Base-by-base conservation (phyloP, 2,329 filamentous ascomycete genomes). In the Emergomyces africanus region DNA sequence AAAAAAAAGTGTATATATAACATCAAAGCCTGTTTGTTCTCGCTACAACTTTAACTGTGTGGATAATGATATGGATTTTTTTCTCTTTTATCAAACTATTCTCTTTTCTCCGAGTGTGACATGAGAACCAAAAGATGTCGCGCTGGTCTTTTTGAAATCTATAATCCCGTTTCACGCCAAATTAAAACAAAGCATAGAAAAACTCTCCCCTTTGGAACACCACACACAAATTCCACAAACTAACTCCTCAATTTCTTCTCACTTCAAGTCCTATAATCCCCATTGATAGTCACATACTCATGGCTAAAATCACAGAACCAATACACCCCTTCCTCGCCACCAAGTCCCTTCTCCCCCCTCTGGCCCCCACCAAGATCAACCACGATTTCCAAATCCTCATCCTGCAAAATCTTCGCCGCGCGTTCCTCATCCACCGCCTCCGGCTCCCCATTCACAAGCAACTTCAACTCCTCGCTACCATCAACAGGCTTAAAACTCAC, bases 281-380 rank as follows among this genome's bases (percentile, higher is more conserved):
- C 83, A 68, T 86, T 86, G 66, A 86, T 86, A 56, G 83, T 85
- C 54, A 86, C 83, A 74, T 85, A 86, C 71, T 86, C 83, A 69
- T 86, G 83, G 66, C 81, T 84, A 62, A 86, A 85, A 72, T 86
- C 83, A 69, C 83, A 86, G 64, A 83, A 85, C 81, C 81, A 86
- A 67, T 82, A 83, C 35, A 81, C 76, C 8, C 79, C 81, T 69
- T 84, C 81, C 62, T 79, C 74, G 18, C 69, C 70, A 56, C 75
- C 75, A n/a, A 70, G 67, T 1, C 71, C 72, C 62, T 69, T 64
- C 61, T 69, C 69, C 14, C 73, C 74, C 62, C 69, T 69, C 56
- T 72, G 72, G 60, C 75, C 76, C 67, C 82, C 80, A 54, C 80
- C 81, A 56, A 86, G 68, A 66, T 79, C 75, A 28, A 86, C 80